phyloP scores from a whole-genome alignment of 1,284 basidiomycete genomes.

The Naganishia sp. region DNA sequence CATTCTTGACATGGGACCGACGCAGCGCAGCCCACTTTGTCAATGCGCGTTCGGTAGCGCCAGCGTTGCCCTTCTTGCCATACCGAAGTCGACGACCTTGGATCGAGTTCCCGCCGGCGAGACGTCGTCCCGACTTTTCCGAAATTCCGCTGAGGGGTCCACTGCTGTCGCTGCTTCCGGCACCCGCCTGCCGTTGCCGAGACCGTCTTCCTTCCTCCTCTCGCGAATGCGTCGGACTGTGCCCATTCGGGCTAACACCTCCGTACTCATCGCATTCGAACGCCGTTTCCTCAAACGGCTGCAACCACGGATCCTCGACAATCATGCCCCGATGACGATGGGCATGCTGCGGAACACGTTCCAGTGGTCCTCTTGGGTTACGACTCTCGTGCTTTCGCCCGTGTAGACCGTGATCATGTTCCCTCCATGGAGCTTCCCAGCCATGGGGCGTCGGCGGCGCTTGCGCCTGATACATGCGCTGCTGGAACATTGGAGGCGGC shows the following conservation, averaged over 20 bases:
- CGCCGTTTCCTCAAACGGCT: constrained; percentile 26
- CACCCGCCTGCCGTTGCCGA: background rate
- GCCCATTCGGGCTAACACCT: background rate
- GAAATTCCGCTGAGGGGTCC: constrained; percentile 5
- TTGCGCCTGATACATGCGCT: constrained; percentile 10
- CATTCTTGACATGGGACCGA: constrained; percentile 18
- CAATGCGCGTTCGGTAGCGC: constrained; percentile 3
- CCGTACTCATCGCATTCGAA: background rate
- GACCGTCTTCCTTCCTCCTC: background rate
- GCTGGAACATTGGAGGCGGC: constrained; percentile 9
- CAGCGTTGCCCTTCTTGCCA: background rate
- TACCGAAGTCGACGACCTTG: background rate
- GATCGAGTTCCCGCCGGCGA: constrained; percentile 5
- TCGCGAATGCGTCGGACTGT: background rate
- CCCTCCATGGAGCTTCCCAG: constrained; percentile 25
- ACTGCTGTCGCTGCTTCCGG: constrained; percentile 16
- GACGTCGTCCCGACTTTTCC: constrained; percentile 6
- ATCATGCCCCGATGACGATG: constrained; percentile 13
- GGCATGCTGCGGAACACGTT: background rate
- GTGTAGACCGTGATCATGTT: constrained; percentile 2
- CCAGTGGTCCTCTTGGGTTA: background rate
- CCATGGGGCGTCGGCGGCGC: constrained; percentile 24
- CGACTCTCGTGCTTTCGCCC: background rate
- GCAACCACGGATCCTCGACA: constrained; percentile 19
- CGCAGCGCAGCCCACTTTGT: constrained; percentile 26